These are phyloP conservation scores for Daldinia concentrica DNA, from an alignment of 495 filamentous ascomycete genomes.

Conservation along the genomic window DNA sequence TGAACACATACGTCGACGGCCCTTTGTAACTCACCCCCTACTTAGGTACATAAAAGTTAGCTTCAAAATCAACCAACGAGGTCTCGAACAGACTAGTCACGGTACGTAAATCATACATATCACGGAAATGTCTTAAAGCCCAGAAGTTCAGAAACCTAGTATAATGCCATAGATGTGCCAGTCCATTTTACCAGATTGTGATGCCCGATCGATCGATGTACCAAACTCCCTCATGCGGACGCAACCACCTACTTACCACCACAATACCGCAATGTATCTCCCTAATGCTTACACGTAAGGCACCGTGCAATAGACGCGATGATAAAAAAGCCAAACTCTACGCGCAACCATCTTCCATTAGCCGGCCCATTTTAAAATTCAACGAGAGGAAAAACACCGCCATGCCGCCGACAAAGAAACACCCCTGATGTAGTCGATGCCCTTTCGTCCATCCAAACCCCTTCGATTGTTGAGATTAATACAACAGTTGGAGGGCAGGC, in stretches of 20 bases:
- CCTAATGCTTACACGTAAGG: constrained; percentile 34
- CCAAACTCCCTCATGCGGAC: constrained; percentile 43
- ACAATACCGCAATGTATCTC: not conserved
- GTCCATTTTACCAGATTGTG: constrained; percentile 11
- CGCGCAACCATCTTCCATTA: constrained; percentile 36
- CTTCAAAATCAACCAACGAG: not conserved
- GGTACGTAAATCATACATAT: too few species aligned
- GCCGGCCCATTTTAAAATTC: constrained; percentile 20
- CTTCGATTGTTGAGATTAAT: constrained; percentile 12
- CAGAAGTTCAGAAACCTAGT: not conserved
- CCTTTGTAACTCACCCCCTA: not conserved
- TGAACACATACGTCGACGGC: not conserved
- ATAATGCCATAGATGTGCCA: constrained; percentile 2
- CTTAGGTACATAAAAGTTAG: not conserved
- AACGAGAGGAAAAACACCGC: constrained; percentile 19
- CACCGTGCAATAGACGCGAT: constrained; percentile 8
- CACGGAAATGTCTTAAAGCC: not conserved
- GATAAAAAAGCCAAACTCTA: constrained; percentile 25
- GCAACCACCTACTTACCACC: not conserved
- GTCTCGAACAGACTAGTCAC: too few species aligned
- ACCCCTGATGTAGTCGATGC: constrained; percentile 21
- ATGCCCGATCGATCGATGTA: constrained; percentile 20
- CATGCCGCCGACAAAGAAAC: constrained; percentile 27
- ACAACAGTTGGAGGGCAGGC: not conserved
- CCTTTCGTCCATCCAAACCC: constrained; percentile 1